Base-by-base conservation (phyloP, 768 basidiomycete genomes). In the Suillus occidentalis region DNA sequence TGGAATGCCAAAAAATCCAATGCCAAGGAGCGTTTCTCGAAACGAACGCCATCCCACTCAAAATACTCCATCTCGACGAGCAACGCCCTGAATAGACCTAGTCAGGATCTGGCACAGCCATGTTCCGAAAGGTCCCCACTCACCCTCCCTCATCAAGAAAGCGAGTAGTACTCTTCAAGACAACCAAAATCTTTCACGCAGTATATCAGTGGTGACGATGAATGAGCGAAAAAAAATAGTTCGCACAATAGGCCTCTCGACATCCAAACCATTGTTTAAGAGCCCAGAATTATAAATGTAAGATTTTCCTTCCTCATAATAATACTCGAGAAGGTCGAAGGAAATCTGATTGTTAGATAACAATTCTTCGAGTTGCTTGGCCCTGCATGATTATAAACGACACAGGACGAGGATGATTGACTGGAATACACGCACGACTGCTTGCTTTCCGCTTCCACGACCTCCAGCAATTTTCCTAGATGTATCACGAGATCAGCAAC, bases 261-360 rank as follows among this genome's bases (percentile, higher is more conserved):
- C 39, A 59, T 59, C 58, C 20, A 59, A 28, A 18, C 20, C 12
- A n/a, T 43, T 43, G 18, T 42, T 16, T 28, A 12, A 40, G 22
- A 59, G 40, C 28, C 58, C 58, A 28, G 4, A 3, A 20, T 59
- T 20, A 18, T 28, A 40, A 25, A 20, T 37, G 25, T 59, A 59
- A 18, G 0, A 25, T 6, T 20, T 18, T 42, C 58, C 58, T 59
- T 59, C 58, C 18, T 59, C 58, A 8, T 31, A 59, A 22, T 59
- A 59, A 31, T 42, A 59, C 22, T 42, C 58, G 12, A 59, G 58
- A 59, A 59, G 58, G 12, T 59, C 58, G 28, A 42, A 59, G 18
- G 58, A 42, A 42, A 59, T 42, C 58, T 42, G 40, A 40, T 42
- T 42, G 40, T 31, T 31, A 59, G 58, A 40, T 18, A 59, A 40